A percentile compares a stretch with the other conserved stretches of the same genome.
Evolutionary conservation across 768 basidiomycete genomes (phyloP).

Genomic region (Lyophyllum atratum): DNA sequence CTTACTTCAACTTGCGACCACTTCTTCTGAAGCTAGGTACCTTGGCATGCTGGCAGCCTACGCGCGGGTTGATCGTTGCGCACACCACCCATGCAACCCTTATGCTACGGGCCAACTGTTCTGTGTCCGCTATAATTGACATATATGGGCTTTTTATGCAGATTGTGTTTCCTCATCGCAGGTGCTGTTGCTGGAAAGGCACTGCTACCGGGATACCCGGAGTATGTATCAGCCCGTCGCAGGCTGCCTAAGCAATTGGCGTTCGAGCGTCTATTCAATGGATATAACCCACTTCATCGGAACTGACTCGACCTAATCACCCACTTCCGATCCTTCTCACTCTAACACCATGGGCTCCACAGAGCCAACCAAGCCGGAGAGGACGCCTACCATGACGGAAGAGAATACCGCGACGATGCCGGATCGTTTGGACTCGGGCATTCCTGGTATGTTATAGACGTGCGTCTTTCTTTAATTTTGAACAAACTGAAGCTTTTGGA

Average conservation of each 20-base stretch:
- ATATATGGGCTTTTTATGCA: too few species aligned
- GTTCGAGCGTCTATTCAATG: background rate
- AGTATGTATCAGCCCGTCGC: too few species aligned
- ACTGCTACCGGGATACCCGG: background rate
- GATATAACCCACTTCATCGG: background rate
- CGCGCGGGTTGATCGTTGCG: too few species aligned
- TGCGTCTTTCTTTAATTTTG: too few species aligned
- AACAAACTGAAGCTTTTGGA: too few species aligned
- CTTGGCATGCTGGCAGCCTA: too few species aligned
- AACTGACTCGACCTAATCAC: background rate
- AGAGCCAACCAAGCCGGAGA: background rate
- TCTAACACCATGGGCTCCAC: background rate
- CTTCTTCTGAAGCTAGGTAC: too few species aligned
- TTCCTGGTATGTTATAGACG: background rate
- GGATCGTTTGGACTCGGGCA: background rate
- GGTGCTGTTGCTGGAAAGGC: background rate
- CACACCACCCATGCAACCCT: too few species aligned
- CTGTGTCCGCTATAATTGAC: too few species aligned
- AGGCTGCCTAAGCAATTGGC: background rate
- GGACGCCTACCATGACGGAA: background rate
- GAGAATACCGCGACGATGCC: background rate
- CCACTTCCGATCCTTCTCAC: background rate
- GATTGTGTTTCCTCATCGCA: too few species aligned
- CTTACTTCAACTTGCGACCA: too few species aligned
- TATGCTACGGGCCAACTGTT: too few species aligned